Evolutionary conservation across 2,329 filamentous ascomycete species (phyloP).

Genomic region (Lasiodiplodia theobromae): DNA sequence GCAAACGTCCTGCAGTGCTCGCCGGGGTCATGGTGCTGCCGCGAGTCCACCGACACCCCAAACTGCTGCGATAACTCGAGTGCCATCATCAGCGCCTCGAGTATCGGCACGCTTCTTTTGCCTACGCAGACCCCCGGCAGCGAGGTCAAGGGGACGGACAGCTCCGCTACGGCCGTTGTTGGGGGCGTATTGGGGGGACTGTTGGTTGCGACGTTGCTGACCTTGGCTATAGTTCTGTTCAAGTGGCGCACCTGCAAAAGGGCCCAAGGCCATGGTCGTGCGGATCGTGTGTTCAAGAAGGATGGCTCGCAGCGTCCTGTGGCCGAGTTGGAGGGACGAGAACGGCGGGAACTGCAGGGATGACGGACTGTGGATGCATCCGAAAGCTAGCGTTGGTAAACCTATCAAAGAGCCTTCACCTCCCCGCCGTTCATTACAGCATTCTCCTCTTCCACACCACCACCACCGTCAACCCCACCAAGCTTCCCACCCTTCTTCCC

Average conservation of each 20-base stretch:
- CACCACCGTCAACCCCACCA: background rate
- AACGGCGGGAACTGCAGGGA: background rate
- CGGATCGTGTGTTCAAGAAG: no score
- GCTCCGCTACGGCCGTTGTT: background rate
- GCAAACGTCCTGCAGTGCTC: background rate
- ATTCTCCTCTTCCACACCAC: background rate
- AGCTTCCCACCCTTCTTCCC: background rate
- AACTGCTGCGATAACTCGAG: background rate
- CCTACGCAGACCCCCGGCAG: background rate
- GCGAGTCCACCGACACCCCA: background rate
- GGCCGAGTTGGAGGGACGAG: no score
- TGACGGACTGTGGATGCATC: background rate
- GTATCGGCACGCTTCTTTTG: background rate
- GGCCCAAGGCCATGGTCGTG: no score
- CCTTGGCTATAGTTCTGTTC: background rate
- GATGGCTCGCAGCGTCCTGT: no score
- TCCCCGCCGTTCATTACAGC: background rate
- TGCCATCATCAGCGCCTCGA: background rate
- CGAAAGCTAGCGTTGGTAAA: no score
- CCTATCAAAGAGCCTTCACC: background rate
- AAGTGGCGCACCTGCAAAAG: background rate
- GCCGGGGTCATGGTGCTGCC: slow-evolving; percentile 1
- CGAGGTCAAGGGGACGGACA: no score
- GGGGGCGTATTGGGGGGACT: background rate
- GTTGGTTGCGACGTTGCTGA: background rate